Conservation (phyloP, 768 basidiomycete genomes). For the Boletus vermiculosoides region DNA sequence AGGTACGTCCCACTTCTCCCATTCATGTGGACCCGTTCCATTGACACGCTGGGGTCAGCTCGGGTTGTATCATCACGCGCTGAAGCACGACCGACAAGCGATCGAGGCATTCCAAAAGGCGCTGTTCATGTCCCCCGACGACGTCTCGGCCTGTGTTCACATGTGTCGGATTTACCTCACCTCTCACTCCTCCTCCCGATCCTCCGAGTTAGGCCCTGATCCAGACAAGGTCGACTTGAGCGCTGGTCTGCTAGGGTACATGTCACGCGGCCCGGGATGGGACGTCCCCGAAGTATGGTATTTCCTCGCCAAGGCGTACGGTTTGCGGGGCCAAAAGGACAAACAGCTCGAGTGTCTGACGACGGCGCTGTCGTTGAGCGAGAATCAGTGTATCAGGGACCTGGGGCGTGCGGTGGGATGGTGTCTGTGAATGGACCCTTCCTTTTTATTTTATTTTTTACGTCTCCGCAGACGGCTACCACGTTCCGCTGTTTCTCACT, state of each 20-base stretch:
- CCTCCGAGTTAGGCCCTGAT: slow-evolving; percentile 23
- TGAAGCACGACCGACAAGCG: slow-evolving; percentile 59
- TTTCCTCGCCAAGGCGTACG: slow-evolving; percentile 79
- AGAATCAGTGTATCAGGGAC: slow-evolving; percentile 63
- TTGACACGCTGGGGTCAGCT: slow-evolving; percentile 46
- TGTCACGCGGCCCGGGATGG: slow-evolving; percentile 83
- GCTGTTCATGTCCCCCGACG: slow-evolving; percentile 78
- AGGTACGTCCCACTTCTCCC: slow-evolving; percentile 51
- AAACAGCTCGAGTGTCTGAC: slow-evolving; percentile 73
- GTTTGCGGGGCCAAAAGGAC: slow-evolving; percentile 67
- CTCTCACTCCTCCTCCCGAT: slow-evolving; percentile 19
- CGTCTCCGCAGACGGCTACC: neutral
- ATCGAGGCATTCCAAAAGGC: slow-evolving; percentile 82
- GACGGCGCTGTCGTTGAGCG: slow-evolving; percentile 63
- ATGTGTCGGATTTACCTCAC: slow-evolving; percentile 73
- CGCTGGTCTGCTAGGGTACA: slow-evolving; percentile 71
- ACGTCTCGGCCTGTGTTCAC: slow-evolving; percentile 76
- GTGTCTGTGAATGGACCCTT: slow-evolving; percentile 44
- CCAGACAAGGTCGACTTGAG: slow-evolving; percentile 71
- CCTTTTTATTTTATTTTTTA: neutral
- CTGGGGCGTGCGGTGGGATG: slow-evolving; percentile 62
- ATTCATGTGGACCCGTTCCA: neutral
- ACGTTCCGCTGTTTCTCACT: neutral
- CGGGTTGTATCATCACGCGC: slow-evolving; percentile 67
- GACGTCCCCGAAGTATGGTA: slow-evolving; percentile 95